Base-by-base conservation (phyloP, 208 protist species). In the Polymyxa betae region DNA sequence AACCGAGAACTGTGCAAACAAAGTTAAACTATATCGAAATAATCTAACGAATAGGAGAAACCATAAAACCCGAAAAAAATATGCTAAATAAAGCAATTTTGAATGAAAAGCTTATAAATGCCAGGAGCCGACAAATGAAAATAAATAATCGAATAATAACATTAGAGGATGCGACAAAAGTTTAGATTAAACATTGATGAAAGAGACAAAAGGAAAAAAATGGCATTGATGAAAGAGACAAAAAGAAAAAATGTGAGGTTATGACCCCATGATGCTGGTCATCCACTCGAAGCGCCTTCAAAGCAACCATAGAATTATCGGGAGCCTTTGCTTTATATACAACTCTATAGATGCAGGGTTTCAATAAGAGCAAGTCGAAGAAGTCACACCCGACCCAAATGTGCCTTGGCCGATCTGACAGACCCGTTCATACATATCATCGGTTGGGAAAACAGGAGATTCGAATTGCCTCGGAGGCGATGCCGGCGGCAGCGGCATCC, bases 331-430 rank as follows among this genome's bases (percentile, higher is more conserved):
- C 72, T 35, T 82, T 82, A n/a, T 82, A 82, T 12, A 82, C 72
- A 43, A 82, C 72, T 45, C 72, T 82, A n/a, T 5, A 35, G 12
- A 60, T 5, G 49, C 12, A 24, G 49, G 24, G 5, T 5, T 35
- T 16, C 5, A 35, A 40, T 43, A n/a, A 5, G 35, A n/a, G n/a
- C 5, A 82, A 82, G 72, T 38, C 16, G 72, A 35, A 5, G 72
- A n/a, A 35, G 12, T 35, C n/a, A n/a, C 16, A 5, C 40, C 72
- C n/a, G 40, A 82, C 72, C 72, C 72, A n/a, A 82, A 82, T n/a
- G 72, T 82, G 35, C 72, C 72, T 43, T 82, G 72, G 16, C 72
- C 72, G 72, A 82, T 82, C 40, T 82, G 72, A n/a, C 72, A 82
- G 16, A 82, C 35, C 16, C 72, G 72, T n/a, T 82, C 40, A 43